Evolutionary conservation across 1,284 basidiomycete genomes (phyloP), one percentile per base, ranked within the genome.

Genomic region (Gyrodon tennesseensis): DNA sequence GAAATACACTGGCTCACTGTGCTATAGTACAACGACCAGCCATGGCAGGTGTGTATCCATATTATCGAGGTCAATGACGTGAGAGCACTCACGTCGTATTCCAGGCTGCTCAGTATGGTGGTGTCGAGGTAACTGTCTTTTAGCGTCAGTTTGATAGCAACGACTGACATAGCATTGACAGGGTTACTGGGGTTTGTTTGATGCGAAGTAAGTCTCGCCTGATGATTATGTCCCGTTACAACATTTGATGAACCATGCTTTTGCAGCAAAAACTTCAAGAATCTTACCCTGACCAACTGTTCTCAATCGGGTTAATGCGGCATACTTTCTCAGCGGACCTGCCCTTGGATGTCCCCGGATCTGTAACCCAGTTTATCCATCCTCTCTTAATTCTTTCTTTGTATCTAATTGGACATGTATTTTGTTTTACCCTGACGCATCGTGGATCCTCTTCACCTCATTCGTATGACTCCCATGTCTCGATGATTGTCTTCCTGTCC

Each of bases 1-100:
- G 29, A 34, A 19, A 39, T 27, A 49, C 31, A 9, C 4, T 56
- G 23, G 15, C 61, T 74, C 40, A 68, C 15, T 46, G 11, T 64
- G 62, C n/a, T 78, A 55, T 78, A 92, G 84, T 90, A 83, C 72
- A 88, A 89, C 69, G 94, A 96, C 74, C 92, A 96, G 78, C 79
- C 83, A 29, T 96, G 94, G 94, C 94, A 96, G 80, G 83, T 82
- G 60, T 68, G 78, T 71, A 60, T 54, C 54, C 37, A 68, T 63
- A 49, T 59, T 46, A 4, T 60, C 3, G 27, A 49, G 16, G 19
- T 56, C 21, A 52, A 5, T 43, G 41, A 8, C 5, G 37, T 31
- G 43, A 51, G 31, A 41, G 51, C 61, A 64, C 48, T 75, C n/a
- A 75, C 31, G 39, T 58, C 16, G 39, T 61, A 56, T 72, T 44